Evolutionary conservation across 78 protist genomes (phyloP), one percentile per base, ranked within the genome.

Genomic region (Bigelowiella natans): DNA sequence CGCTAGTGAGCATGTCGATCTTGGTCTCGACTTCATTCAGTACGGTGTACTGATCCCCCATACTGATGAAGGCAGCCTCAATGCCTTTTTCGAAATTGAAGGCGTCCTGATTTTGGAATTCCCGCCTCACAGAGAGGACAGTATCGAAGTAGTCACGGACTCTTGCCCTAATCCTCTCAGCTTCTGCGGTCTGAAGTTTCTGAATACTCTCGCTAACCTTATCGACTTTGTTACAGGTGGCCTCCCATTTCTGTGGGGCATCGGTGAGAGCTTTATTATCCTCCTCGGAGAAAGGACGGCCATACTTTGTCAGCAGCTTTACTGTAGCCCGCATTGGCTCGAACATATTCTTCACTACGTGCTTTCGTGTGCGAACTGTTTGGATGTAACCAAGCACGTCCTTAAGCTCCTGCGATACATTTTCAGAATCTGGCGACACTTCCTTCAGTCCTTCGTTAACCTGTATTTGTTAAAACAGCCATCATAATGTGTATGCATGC

Each of bases 151-250:
- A 87, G 31, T 37, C 40, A 37, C 18, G 26, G 38, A 31, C 36
- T 30, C 38, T 2, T 11, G 2, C 1, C 93, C 93, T 91, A 91
- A 94, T 82, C 51, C 51, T 63, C 40, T 93, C 90, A 1, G 88
- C 92, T 90, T 94, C 95, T n/a, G 18, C 31, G 31, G 31, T 89
- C 88, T 94, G 95, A 37, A 88, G 91, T 34, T 31, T 94, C 3
- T 40, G 39, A 51, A 91, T 34, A 26, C 26, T 64, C 37, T 92
- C 89, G 29, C 88, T 31, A 36, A 40, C 40, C 36, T 31, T 2
- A 34, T 85, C 26, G 63, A 34, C 39, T 38, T 1, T 2, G 82
- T 64, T 88, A 51, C n/a, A 84, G 89, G 64, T 7, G 51, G 92
- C 38, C 29, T 40, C 39, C 39, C 88, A 31, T 31, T 83, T 86